Conservation (phyloP, 371 early-diverging fungal genomes). For the Saksenaea vasiformis region DNA sequence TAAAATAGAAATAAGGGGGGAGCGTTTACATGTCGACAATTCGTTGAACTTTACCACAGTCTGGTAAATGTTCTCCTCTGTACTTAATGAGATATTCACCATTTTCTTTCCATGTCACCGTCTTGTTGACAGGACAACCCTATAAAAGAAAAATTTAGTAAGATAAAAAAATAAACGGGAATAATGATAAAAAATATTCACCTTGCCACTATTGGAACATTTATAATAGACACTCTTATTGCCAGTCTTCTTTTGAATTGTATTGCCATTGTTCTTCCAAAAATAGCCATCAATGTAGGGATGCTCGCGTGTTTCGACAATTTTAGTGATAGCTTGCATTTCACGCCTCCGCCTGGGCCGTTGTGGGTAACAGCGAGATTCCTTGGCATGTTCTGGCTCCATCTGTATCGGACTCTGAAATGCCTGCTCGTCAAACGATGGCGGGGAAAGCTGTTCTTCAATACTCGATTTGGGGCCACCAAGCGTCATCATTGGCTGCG, state of each 20-base stretch:
- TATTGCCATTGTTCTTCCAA: slow-evolving; percentile 49
- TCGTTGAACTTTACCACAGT: slow-evolving; percentile 57
- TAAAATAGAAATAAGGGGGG: background rate
- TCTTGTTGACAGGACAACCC: slow-evolving; percentile 68
- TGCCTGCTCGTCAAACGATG: slow-evolving; percentile 1
- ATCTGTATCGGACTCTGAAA: background rate
- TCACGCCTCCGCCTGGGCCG: slow-evolving; percentile 59
- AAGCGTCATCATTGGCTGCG: slow-evolving; percentile 3
- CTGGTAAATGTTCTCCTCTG: slow-evolving; percentile 62
- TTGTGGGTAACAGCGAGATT: slow-evolving; percentile 2
- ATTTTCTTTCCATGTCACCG: slow-evolving; percentile 63
- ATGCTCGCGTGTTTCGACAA: slow-evolving; percentile 62
- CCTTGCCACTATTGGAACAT: slow-evolving; percentile 37
- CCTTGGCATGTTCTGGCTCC: background rate
- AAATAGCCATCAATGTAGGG: slow-evolving; percentile 58
- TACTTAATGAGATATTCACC: slow-evolving; percentile 67
- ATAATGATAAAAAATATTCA: slow-evolving; percentile 14
- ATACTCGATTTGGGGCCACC: slow-evolving; percentile 5
- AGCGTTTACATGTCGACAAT: slow-evolving; percentile 49
- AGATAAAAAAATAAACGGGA: no score
- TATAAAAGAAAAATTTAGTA: slow-evolving; percentile 8
- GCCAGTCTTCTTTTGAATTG: slow-evolving; percentile 56
- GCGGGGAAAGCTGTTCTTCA: slow-evolving; percentile 8
- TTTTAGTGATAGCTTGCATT: slow-evolving; percentile 68
- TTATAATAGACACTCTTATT: slow-evolving; percentile 49